A percentile compares a stretch with the other conserved stretches of the same genome.
phyloP scores from a whole-genome alignment of 148 eudicot genomes.

The Bassia scoparia region DNA sequence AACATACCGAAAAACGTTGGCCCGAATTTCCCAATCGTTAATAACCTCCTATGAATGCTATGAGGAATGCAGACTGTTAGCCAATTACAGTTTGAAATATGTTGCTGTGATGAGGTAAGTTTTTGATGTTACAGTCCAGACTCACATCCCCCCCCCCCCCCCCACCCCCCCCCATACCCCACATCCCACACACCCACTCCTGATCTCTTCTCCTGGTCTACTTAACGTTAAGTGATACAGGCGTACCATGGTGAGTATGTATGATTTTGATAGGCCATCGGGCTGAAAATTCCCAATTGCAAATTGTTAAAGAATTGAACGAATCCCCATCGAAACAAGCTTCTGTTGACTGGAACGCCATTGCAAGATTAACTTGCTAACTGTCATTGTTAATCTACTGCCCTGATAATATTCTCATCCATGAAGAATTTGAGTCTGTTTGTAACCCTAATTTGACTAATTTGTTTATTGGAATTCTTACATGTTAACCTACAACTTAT shows the following conservation, averaged over 20 bases:
- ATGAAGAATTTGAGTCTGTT: too few relatives aligned
- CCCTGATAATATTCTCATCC: too few relatives aligned
- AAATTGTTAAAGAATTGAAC: conserved; percentile 67
- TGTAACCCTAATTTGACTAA: too few relatives aligned
- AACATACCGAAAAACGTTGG: conserved; percentile 71
- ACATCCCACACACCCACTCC: too few relatives aligned
- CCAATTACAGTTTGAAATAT: conserved; percentile 93
- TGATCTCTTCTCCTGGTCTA: neutral
- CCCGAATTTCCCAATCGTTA: conserved; percentile 72
- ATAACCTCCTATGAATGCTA: conserved; percentile 92
- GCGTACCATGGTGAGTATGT: conserved; percentile 6
- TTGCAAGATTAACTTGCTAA: too few relatives aligned
- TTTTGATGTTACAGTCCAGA: neutral
- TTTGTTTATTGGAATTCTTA: too few relatives aligned
- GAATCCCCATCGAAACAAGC: conserved; percentile 69
- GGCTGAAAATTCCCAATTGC: conserved; percentile 90
- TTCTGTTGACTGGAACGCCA: conserved; percentile 94
- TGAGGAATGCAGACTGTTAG: conserved; percentile 60
- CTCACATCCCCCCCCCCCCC: too few relatives aligned
- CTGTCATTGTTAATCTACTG: too few relatives aligned
- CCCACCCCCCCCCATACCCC: too few relatives aligned
- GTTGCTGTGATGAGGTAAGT: conserved; percentile 92
- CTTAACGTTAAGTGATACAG: neutral
- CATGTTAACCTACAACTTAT: too few relatives aligned
- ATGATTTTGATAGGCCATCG: conserved; percentile 68